A percentile compares a stretch with the other conserved stretches of the same genome.
Conservation (phyloP, 176 grass and related monocot species). For the Cenchrus americanus region DNA sequence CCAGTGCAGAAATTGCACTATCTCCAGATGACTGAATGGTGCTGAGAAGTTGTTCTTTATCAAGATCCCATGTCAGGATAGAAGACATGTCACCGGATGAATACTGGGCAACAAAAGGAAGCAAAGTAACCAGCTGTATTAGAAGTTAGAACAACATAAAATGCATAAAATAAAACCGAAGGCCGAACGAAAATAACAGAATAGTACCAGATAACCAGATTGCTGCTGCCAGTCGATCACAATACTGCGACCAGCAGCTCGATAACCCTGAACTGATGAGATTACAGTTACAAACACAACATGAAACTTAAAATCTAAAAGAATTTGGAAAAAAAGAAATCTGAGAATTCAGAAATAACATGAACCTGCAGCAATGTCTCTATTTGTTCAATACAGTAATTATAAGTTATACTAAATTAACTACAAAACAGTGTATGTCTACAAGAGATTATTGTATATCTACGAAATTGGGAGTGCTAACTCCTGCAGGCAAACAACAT, state of each 20-base stretch:
- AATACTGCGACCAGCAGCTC: conserved; percentile 56
- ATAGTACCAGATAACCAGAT: conserved; percentile 86
- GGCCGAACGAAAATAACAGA: too few species aligned
- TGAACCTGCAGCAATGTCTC: too few species aligned
- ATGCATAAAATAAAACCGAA: not conserved
- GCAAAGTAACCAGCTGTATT: conserved; percentile 22
- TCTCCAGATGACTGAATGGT: conserved; percentile 73
- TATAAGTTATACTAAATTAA: too few species aligned
- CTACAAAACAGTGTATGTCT: too few species aligned
- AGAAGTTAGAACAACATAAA: conserved; percentile 22
- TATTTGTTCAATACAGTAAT: too few species aligned
- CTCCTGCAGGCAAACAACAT: too few species aligned
- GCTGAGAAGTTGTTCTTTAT: conserved; percentile 79
- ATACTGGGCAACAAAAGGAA: conserved; percentile 56
- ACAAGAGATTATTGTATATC: too few species aligned
- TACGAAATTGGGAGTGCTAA: too few species aligned
- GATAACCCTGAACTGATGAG: conserved; percentile 77
- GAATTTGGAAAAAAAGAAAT: too few species aligned
- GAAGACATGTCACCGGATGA: conserved; percentile 80
- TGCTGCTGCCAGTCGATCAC: conserved; percentile 97
- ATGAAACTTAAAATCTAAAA: too few species aligned
- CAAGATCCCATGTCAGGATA: conserved; percentile 89
- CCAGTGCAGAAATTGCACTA: conserved; percentile 77
- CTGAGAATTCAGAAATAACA: too few species aligned
- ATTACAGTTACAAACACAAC: conserved; percentile 96